A percentile compares a stretch with the other conserved stretches of the same genome.
phyloP scores from a whole-genome alignment of 1,284 basidiomycete genomes.

The Cryptococcus sp. region DNA sequence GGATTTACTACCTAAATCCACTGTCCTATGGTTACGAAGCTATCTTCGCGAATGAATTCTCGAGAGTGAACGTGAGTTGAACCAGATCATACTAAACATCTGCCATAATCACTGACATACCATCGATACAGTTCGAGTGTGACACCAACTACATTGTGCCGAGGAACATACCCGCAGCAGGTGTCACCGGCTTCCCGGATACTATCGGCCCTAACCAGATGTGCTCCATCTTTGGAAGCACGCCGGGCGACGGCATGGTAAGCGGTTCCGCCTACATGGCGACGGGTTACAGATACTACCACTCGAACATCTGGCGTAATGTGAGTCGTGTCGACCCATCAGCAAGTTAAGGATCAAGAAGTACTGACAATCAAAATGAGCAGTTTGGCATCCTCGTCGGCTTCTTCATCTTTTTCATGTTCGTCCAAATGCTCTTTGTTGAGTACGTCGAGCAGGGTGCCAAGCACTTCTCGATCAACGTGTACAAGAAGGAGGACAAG shows the following conservation, averaged over 20 bases:
- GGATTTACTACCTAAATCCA: slow-evolving; percentile 71
- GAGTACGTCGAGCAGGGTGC: slow-evolving; percentile 44
- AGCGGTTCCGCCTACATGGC: slow-evolving; percentile 49
- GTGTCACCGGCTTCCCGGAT: slow-evolving; percentile 62
- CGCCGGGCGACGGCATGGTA: slow-evolving; percentile 38
- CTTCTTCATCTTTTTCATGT: slow-evolving; percentile 66
- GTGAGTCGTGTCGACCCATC: slow-evolving; percentile 8
- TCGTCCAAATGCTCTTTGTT: slow-evolving; percentile 47
- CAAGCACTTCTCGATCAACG: slow-evolving; percentile 51
- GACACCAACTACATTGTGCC: slow-evolving; percentile 68
- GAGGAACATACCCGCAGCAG: slow-evolving; percentile 58
- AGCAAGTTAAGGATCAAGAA: too few species aligned
- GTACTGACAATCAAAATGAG: neutral
- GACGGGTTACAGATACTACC: slow-evolving; percentile 42
- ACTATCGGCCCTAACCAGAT: slow-evolving; percentile 50
- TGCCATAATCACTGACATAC: slow-evolving; percentile 1
- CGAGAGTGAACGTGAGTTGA: slow-evolving; percentile 58
- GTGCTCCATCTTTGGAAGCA: slow-evolving; percentile 46
- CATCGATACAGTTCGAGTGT: slow-evolving; percentile 56
- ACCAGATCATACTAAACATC: slow-evolving; percentile 1
- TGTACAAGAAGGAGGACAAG: slow-evolving; percentile 68
- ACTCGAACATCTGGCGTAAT: slow-evolving; percentile 47
- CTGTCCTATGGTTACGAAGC: slow-evolving; percentile 70
- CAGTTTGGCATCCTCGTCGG: slow-evolving; percentile 51
- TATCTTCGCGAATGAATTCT: slow-evolving; percentile 79